Evolutionary conservation across 305 asterid genomes (phyloP), one percentile per base, ranked within the genome.

Genomic region (Fraxinus albicans): DNA sequence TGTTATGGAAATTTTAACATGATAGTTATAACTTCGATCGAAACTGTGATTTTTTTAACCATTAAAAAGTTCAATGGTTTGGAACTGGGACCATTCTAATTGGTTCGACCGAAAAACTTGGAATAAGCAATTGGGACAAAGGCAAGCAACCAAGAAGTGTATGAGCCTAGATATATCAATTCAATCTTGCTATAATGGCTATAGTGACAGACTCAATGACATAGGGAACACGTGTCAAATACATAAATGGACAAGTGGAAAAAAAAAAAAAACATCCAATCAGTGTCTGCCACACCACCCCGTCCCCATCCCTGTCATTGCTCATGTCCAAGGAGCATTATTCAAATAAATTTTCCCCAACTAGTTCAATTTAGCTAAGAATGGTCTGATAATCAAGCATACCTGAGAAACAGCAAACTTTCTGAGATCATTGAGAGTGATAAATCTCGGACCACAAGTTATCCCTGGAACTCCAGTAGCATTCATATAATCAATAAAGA

Each of bases 321-420:
- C 47, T 2, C 47, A 0, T 4, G 13, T 40, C 13, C 13, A 40
- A 40, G 13, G 47, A 8, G 47, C 13, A 40, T 40, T 38, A 40
- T 40, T 8, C 47, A 40, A 8, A 40, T 40, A 40, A 40, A 38
- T 2, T 72, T n/a, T 55, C 27, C 19, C 25, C 25, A 55, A 55
- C 27, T 0, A 1, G 2, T 73, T 73, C 4, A 73, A 13, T 42
- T 44, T 10, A 77, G 6, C 9, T 25, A 1, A 29, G 19, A 77
- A 76, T 23, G 12, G 25, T 40, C 15, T 34, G 29, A 55, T n/a
- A 42, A 60, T 7, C 53, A n/a, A 76, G 29, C 31, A 73, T 82
- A 95, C 98, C 97, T 93, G 99, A 44, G 92, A 90, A 85, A 91
- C 73, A 5, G 98, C 98, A 19, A 95, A 95, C 23, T 82, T 80